These are phyloP conservation scores for Penicillium angulare DNA, from an alignment of 495 filamentous ascomycete genomes.

Conservation along the genomic window DNA sequence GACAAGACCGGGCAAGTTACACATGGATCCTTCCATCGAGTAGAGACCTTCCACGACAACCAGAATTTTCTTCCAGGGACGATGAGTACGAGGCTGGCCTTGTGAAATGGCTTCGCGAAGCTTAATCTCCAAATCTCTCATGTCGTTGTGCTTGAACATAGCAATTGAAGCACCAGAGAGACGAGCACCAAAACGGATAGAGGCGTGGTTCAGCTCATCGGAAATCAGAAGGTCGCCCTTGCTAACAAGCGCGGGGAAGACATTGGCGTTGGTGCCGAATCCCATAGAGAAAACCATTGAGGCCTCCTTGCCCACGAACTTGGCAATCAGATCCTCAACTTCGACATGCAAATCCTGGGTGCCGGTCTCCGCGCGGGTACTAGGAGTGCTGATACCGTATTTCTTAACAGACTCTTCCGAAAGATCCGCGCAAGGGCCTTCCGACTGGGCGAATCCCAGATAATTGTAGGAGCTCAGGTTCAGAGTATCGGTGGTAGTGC, in stretches of 20 bases:
- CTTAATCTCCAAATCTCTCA: slow-evolving; percentile 77
- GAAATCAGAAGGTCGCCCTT: slow-evolving; percentile 93
- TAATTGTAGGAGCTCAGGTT: slow-evolving; percentile 99
- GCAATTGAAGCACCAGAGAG: slow-evolving; percentile 90
- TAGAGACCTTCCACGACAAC: slow-evolving; percentile 96
- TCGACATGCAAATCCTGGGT: slow-evolving; percentile 85
- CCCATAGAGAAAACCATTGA: slow-evolving; percentile 99
- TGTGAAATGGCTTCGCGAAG: slow-evolving; percentile 91
- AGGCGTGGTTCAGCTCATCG: slow-evolving; percentile 96
- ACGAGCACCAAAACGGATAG: slow-evolving; percentile 91
- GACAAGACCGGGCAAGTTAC: slow-evolving; percentile 84
- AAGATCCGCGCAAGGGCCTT: slow-evolving; percentile 92
- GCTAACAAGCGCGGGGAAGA: slow-evolving; percentile 85
- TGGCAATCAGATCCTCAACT: slow-evolving; percentile 83
- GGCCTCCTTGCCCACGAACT: slow-evolving; percentile 88
- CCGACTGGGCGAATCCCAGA: slow-evolving; percentile 95
- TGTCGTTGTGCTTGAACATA: slow-evolving; percentile 98
- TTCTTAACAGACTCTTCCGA: slow-evolving; percentile 82
- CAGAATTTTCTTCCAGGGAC: slow-evolving; percentile 98
- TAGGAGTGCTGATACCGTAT: slow-evolving; percentile 77
- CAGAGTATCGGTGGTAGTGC: slow-evolving; percentile 90
- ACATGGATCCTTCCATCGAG: slow-evolving; percentile 99
- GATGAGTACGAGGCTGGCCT: slow-evolving; percentile 93
- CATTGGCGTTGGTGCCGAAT: slow-evolving; percentile 87
- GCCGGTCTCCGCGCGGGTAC: slow-evolving; percentile 78